phyloP scores from a whole-genome alignment of 169 alveolate species.

The Hepatocystis sp. region DNA sequence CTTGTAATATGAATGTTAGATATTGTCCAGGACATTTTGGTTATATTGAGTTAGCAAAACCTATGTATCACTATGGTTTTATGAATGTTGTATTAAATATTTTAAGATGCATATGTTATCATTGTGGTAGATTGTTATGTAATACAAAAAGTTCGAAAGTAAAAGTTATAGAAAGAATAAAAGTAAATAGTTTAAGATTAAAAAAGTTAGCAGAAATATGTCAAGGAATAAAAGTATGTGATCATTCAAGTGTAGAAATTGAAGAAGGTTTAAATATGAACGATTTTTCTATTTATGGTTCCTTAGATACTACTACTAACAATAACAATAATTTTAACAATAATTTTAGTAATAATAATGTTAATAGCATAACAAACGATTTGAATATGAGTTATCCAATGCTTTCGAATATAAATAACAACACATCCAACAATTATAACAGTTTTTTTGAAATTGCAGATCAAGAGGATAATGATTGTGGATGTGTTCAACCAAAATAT shows the following conservation, averaged over 20 bases:
- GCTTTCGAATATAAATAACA: constrained; percentile 72
- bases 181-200: constrained; percentile 79
- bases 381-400: constrained; percentile 56
- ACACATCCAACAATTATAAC: constrained; percentile 20
- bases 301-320: too few species aligned
- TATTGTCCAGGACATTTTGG: constrained; percentile 99
- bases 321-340: too few species aligned
- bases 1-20: constrained; percentile 96
- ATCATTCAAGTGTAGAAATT: constrained; percentile 86
- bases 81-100: constrained; percentile 92
- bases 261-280: constrained; percentile 57
- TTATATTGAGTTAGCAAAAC: constrained; percentile 95
- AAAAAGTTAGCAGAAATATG: constrained; percentile 79
- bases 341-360: too few species aligned
- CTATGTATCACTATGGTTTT: constrained; percentile 97
- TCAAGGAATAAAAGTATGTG: constrained; percentile 78
- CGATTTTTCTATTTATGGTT: constrained; percentile 46
- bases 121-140: constrained; percentile 94
- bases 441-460: constrained; percentile 77
- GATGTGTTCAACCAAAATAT: constrained; percentile 92
- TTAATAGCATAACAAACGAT: too few species aligned
- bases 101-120: constrained; percentile 96
- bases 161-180: constrained; percentile 75
- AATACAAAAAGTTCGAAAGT: constrained; percentile 90
- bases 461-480: constrained; percentile 84